phyloP scores from a whole-genome alignment of 1,284 basidiomycete genomes.

The Puccinia sorghi region DNA sequence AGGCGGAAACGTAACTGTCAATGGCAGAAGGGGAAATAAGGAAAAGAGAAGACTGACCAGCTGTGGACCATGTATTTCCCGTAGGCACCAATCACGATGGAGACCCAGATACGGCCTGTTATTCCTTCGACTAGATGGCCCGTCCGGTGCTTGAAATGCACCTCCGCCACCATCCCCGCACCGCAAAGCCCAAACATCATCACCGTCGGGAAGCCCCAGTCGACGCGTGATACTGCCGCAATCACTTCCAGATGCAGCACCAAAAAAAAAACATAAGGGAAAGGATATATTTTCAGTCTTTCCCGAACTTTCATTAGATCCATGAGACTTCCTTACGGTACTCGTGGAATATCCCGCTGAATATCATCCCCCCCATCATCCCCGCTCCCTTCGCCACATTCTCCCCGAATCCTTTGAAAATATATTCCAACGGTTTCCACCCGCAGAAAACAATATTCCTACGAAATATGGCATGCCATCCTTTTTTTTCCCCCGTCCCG shows the following conservation, averaged over 20 bases:
- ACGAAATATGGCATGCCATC: conserved; percentile 49
- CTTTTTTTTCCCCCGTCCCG: neutral
- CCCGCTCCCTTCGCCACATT: conserved; percentile 13
- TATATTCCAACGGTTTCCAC: conserved; percentile 33
- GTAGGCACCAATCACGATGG: neutral
- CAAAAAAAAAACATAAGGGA: neutral
- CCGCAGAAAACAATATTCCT: conserved; percentile 47
- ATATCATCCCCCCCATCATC: conserved; percentile 44
- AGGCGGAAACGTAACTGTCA: too few species aligned
- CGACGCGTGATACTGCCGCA: conserved; percentile 23
- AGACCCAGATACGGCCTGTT: conserved; percentile 20
- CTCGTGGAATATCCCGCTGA: conserved; percentile 50
- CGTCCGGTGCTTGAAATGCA: conserved; percentile 28
- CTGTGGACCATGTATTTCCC: conserved; percentile 20
- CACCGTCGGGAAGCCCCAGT: conserved; percentile 43
- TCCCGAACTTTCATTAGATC: too few species aligned
- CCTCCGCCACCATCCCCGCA: conserved; percentile 31
- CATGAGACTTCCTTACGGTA: conserved; percentile 11
- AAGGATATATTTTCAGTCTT: neutral
- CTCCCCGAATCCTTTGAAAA: conserved; percentile 30
- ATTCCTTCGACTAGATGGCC: conserved; percentile 23
- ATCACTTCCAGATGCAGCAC: neutral
- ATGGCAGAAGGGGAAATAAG: too few species aligned
- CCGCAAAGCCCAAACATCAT: conserved; percentile 28
- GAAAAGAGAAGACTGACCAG: conserved; percentile 25